phyloP scores from a whole-genome alignment of 345 rosid genomes.

The Microthlaspi erraticum region DNA sequence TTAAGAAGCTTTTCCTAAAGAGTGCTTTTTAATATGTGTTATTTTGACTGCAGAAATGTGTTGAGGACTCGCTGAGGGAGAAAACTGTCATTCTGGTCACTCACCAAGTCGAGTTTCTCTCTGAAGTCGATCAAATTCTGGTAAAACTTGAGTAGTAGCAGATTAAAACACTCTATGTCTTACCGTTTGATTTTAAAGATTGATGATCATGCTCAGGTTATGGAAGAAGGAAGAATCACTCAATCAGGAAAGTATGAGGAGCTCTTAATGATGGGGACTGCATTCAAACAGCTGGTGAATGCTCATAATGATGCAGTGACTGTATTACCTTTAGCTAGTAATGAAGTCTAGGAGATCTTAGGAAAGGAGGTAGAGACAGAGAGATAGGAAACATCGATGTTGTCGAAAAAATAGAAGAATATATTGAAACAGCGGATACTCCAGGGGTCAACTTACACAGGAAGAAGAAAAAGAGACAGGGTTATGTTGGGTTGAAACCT shows the following conservation, averaged over 20 bases:
- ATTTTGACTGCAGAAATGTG: slow-evolving; percentile 66
- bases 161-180: neutral
- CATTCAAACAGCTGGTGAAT: slow-evolving; percentile 72
- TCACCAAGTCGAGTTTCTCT: too few species aligned
- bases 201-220: slow-evolving; percentile 51
- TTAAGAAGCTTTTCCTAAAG: slow-evolving; percentile 7
- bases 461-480: slow-evolving; percentile 70
- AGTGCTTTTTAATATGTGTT: slow-evolving; percentile 1
- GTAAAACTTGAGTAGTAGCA: slow-evolving; percentile 41
- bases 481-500: too few species aligned
- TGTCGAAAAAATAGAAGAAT: slow-evolving; percentile 39
- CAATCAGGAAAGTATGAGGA: slow-evolving; percentile 69
- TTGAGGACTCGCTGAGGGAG: slow-evolving; percentile 55
- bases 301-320: too few species aligned
- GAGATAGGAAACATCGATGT: slow-evolving; percentile 28
- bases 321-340: slow-evolving; percentile 44
- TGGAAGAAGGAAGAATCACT: slow-evolving; percentile 63
- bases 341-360: slow-evolving; percentile 39
- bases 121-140: too few species aligned
- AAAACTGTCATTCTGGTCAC: slow-evolving; percentile 81
- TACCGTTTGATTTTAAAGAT: neutral
- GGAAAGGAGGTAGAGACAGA: slow-evolving; percentile 11
- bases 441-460: slow-evolving; percentile 64
- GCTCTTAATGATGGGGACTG: slow-evolving; percentile 58
- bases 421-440: slow-evolving; percentile 39